Conservation (phyloP, 2,329 filamentous ascomycete species). For the Phialophora chinensis region DNA sequence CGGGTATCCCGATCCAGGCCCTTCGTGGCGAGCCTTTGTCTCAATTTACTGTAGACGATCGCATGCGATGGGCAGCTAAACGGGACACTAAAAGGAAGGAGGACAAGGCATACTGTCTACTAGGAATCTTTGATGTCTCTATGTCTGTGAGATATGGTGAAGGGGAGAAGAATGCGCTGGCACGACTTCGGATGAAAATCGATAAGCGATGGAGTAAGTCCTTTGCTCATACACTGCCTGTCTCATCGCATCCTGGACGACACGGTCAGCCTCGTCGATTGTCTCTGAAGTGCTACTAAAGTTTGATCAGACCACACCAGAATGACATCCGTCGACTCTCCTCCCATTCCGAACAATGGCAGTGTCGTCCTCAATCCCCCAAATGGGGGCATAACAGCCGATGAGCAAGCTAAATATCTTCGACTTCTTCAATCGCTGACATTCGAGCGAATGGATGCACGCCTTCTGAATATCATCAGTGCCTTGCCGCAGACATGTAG, state of each 20-base stretch:
- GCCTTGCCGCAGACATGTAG: constrained; percentile 49
- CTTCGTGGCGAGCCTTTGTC: background rate
- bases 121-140: background rate
- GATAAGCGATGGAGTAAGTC: background rate
- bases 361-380: background rate
- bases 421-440: constrained; percentile 40
- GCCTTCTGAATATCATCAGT: constrained; percentile 46
- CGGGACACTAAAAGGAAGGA: background rate
- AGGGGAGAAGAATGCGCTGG: background rate
- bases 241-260: background rate
- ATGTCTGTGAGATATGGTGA: background rate
- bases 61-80: background rate
- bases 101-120: constrained; percentile 7
- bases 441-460: constrained; percentile 51
- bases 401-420: background rate
- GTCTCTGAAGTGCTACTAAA: background rate
- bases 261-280: background rate
- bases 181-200: background rate
- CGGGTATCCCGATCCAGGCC: background rate
- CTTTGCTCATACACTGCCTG: background rate
- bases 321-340: background rate
- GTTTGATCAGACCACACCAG: background rate
- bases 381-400: background rate
- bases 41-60: constrained; percentile 24
- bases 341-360: background rate